A percentile compares a stretch with the other conserved stretches of the same genome.
phyloP scores from a whole-genome alignment of 1,284 basidiomycete genomes.

The Xerocomus minutiporus region DNA sequence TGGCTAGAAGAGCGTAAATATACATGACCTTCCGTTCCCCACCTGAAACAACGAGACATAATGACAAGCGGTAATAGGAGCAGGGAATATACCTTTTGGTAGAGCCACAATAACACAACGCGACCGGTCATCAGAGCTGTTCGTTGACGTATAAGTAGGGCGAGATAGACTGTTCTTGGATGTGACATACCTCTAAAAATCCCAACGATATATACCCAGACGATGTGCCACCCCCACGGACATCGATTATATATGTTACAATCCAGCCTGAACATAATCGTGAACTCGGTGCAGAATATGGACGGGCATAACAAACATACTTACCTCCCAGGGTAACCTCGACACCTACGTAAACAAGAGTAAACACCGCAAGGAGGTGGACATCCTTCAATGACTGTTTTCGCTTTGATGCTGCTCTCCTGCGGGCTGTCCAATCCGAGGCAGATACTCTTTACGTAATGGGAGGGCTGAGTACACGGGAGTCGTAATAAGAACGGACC shows the following conservation, averaged over 20 bases:
- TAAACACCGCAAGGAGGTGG: conserved; percentile 50
- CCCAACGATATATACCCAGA: conserved; percentile 50
- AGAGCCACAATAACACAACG: conserved; percentile 30
- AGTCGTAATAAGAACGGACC: conserved; percentile 29
- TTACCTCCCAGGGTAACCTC: conserved; percentile 51
- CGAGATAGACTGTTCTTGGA: background rate
- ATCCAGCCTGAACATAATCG: conserved; percentile 42
- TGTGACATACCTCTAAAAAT: conserved; percentile 43
- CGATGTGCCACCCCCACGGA: conserved; percentile 43
- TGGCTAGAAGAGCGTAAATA: conserved; percentile 32
- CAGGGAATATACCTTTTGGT: conserved; percentile 18
- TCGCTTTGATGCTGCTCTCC: conserved; percentile 26
- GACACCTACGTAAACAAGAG: conserved; percentile 53
- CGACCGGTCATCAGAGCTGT: conserved; percentile 30
- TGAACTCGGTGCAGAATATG: background rate
- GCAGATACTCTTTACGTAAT: conserved; percentile 24
- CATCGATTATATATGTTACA: conserved; percentile 46
- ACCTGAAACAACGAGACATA: conserved; percentile 14
- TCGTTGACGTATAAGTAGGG: background rate
- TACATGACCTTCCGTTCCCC: conserved; percentile 31
- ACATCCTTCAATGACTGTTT: conserved; percentile 41
- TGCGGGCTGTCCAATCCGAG: conserved; percentile 32
- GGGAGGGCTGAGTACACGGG: conserved; percentile 9
- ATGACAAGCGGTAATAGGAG: too few species aligned
- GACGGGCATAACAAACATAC: conserved; percentile 20